Base-by-base conservation (phyloP, 495 filamentous ascomycete species). In the Penicillium subrubescens region DNA sequence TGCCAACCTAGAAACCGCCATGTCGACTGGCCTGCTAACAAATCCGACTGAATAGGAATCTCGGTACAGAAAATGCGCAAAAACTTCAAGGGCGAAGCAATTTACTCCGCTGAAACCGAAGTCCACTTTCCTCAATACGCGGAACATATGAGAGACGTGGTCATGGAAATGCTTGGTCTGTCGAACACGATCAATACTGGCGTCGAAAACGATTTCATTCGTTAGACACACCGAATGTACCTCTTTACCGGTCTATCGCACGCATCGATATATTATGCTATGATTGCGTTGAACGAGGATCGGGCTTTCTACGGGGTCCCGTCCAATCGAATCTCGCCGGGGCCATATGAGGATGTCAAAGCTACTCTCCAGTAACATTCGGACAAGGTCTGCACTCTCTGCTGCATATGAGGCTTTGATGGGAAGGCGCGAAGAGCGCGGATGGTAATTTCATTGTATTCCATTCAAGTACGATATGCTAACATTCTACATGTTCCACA, bases 181-280 rank as follows among this genome's bases (percentile, higher is more conserved):
- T 77, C 84, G 12, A 76, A 87, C 12, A 77, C 79, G 2, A 81
- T 83, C 35, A 75, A 73, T 41, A 75, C 72, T 0, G 57, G 55
- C 10, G 74, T 76, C 79, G 91, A 91, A 46, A 90, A 92, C 72
- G 89, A 91, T 0, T 90, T 88, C 6, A 51, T 51, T 25, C 46
- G 46, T 35, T n/a, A n/a, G 21, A 25, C 25, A 25, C 25, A 25
- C 46, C 46, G 46, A 51, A 51, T 51, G 25, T 51, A 3, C 46
- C 21, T 51, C 46, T 50, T 50, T 50, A 50, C 2, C 46, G 46
- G 46, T 50, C 46, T 23, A 14, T 50, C 46, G 17, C 23, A 50
- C 23, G 23, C 23, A 50, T 50, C 46, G 46, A 50, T 10, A 25
- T 50, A 50, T 50, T 50, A 50, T 50, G 10, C 46, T 14, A 25